These are phyloP conservation scores for Metschnikowia vanudenii DNA, from an alignment of 805 yeast genomes.

Conservation along the genomic window DNA sequence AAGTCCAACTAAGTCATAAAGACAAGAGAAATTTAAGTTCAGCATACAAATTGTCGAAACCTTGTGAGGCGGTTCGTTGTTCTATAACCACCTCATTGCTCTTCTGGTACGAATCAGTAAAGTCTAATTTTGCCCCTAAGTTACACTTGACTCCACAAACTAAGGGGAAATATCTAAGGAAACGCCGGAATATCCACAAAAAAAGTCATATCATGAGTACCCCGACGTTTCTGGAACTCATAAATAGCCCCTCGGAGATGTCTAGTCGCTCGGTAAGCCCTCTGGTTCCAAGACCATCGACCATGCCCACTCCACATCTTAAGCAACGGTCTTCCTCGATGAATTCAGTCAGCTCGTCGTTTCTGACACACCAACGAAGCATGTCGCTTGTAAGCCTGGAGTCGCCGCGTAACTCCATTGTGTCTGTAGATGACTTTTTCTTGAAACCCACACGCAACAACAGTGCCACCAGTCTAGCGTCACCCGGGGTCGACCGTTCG, in stretches of 20 bases:
- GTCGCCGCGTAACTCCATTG: constrained; percentile 42
- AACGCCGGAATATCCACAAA: neutral
- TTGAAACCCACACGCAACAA: constrained; percentile 33
- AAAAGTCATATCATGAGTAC: constrained; percentile 1
- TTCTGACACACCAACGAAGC: constrained; percentile 30
- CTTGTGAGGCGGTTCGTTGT: too few relatives aligned
- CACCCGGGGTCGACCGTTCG: constrained; percentile 15
- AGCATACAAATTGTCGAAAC: too few relatives aligned
- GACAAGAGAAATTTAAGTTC: too few relatives aligned
- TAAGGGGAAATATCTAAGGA: neutral
- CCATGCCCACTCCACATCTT: constrained; percentile 3
- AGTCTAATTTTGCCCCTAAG: neutral
- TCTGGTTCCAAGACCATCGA: constrained; percentile 4
- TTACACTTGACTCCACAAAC: neutral
- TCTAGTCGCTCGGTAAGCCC: constrained; percentile 12
- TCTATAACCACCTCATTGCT: too few relatives aligned
- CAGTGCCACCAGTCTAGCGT: constrained; percentile 27
- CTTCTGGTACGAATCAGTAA: too few relatives aligned
- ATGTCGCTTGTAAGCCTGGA: constrained; percentile 39
- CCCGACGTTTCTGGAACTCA: constrained; percentile 2
- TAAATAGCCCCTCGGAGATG: constrained; percentile 7
- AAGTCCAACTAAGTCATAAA: too few relatives aligned
- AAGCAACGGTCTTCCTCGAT: constrained; percentile 35
- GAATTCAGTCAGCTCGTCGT: constrained; percentile 31
- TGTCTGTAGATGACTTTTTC: constrained; percentile 36